Evolutionary conservation across 306 rosid species (phyloP).

Genomic region (Cicer cuneatum): DNA sequence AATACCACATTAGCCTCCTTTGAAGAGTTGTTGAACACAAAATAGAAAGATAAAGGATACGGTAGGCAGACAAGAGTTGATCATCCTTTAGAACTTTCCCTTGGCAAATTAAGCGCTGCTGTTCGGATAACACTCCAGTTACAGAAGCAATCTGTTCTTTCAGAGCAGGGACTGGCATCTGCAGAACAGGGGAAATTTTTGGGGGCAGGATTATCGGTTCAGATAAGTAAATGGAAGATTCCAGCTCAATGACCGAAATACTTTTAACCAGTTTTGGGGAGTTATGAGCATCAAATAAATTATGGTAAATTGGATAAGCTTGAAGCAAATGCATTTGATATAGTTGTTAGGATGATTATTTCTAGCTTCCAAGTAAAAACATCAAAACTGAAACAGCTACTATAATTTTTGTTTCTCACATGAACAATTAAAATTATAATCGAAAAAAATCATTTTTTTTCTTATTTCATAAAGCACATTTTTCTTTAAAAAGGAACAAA

Average conservation of each 20-base stretch:
- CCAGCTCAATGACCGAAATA: conserved; percentile 39
- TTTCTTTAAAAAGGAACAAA: not conserved
- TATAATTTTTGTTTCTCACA: conserved; percentile 2
- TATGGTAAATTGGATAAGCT: conserved; percentile 14
- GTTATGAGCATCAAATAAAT: conserved; percentile 26
- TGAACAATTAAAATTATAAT: no score
- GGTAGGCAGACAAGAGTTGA: conserved; percentile 64
- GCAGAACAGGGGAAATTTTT: conserved; percentile 45
- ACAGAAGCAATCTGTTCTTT: conserved; percentile 64
- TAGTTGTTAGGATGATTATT: not conserved
- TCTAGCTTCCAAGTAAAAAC: conserved; percentile 10
- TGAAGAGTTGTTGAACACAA: conserved; percentile 32
- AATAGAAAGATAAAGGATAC: conserved; percentile 53
- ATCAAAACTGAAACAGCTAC: not conserved
- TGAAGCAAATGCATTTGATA: conserved; percentile 6
- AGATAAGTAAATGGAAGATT: conserved; percentile 26
- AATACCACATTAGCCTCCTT: conserved; percentile 20
- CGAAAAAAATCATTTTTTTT: not conserved
- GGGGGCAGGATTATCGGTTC: conserved; percentile 17
- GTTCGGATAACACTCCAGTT: conserved; percentile 61
- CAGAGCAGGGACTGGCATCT: conserved; percentile 86
- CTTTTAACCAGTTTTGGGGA: conserved; percentile 23
- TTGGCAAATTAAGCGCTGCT: conserved; percentile 60
- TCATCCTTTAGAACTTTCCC: conserved; percentile 66
- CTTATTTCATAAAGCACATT: not conserved